These are phyloP conservation scores for Fusarium sulawesiense DNA, from an alignment of 2,329 filamentous ascomycete genomes.

Conservation along the genomic window DNA sequence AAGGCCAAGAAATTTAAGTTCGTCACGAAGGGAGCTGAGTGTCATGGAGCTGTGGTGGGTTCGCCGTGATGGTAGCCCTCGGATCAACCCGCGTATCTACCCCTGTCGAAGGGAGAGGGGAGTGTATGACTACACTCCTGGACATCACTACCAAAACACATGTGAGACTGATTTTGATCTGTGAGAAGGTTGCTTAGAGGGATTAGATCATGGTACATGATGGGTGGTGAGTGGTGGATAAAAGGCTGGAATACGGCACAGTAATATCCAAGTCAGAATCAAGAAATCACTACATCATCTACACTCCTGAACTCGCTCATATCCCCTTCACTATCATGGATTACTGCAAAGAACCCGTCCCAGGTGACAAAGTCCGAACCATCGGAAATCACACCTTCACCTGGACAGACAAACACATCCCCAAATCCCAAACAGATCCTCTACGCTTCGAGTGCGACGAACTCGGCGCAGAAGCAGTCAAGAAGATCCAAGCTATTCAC, in stretches of 20 bases:
- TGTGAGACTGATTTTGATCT: not conserved
- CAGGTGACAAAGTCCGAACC: not conserved
- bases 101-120: not conserved
- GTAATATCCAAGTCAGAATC: not conserved
- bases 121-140: not conserved
- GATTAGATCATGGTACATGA: not conserved
- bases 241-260: not conserved
- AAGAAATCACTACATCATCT: not conserved
- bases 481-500: conserved; percentile 7
- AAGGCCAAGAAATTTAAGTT: not conserved
- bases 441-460: conserved; percentile 16
- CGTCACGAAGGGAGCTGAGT: not conserved
- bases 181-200: too few relatives aligned
- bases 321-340: not conserved
- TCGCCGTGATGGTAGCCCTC: too few relatives aligned
- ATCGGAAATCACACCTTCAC: conserved; percentile 17
- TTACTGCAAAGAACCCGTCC: not conserved
- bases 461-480: conserved; percentile 16
- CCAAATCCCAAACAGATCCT: conserved; percentile 25
- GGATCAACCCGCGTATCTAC: not conserved
- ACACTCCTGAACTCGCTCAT: fast-evolving
- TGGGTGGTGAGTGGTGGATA: not conserved
- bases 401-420: conserved; percentile 19
- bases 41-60: not conserved
- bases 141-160: fast-evolving